Evolutionary conservation across 139 green algal genomes (phyloP).

Genomic region (Ulvella scutata): DNA sequence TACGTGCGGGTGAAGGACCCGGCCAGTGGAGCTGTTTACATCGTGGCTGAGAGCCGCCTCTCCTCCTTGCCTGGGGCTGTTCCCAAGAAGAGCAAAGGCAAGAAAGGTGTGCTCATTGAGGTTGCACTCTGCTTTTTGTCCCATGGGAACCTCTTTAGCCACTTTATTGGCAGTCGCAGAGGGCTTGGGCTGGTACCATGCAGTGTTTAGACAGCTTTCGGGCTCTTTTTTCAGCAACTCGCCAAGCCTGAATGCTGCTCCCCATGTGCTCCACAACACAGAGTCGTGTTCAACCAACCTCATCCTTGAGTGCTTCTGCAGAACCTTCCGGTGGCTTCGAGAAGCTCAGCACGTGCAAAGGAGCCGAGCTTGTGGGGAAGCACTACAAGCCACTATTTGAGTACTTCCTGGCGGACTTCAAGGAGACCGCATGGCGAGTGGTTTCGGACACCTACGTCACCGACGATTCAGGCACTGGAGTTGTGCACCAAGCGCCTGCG

Average conservation of each 20-base stretch:
- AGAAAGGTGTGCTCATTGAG: background rate
- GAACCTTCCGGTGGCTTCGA: conserved; percentile 29
- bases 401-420: conserved; percentile 66
- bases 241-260: too few species aligned
- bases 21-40: conserved; percentile 57
- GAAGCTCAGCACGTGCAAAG: conserved; percentile 56
- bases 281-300: too few species aligned
- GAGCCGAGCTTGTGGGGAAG: conserved; percentile 62
- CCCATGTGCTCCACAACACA: too few species aligned
- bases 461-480: conserved; percentile 79
- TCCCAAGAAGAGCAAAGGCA: conserved; percentile 50
- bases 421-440: conserved; percentile 53
- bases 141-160: too few species aligned
- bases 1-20: conserved; percentile 72
- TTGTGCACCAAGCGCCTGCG: conserved; percentile 91
- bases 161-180: too few species aligned
- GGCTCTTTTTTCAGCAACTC: too few species aligned
- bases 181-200: too few species aligned
- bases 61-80: conserved; percentile 67
- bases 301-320: too few species aligned
- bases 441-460: conserved; percentile 86
- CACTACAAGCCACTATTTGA: conserved; percentile 88
- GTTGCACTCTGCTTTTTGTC: too few species aligned
- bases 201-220: too few species aligned
- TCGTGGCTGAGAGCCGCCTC: conserved; percentile 77